Evolutionary conservation across 305 asterid genomes (phyloP).

Genomic region (Coffea humblotiana): DNA sequence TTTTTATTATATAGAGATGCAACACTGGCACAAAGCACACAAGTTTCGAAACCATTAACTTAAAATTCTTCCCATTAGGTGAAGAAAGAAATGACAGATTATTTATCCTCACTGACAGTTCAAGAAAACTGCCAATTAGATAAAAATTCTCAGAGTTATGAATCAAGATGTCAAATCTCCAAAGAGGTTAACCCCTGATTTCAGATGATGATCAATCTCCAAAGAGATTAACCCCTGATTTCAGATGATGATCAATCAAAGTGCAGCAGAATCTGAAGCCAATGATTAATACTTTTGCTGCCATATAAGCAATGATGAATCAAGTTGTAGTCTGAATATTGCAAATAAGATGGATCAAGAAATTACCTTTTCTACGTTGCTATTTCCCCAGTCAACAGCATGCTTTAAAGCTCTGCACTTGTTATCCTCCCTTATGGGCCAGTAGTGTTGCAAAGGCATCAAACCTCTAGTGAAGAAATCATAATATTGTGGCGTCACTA

Average conservation of each 20-base stretch:
- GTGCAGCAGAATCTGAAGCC: background rate
- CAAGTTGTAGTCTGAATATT: background rate
- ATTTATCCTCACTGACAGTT: background rate
- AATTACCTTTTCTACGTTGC: constrained; percentile 59
- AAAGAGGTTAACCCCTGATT: background rate
- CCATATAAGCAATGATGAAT: background rate
- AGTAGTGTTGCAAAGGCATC: constrained; percentile 82
- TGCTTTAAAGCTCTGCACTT: constrained; percentile 81
- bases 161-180: background rate
- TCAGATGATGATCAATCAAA: background rate
- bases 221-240: too few relatives aligned
- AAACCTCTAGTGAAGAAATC: constrained; percentile 83
- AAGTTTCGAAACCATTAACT: background rate
- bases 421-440: constrained; percentile 80
- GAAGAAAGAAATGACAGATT: background rate
- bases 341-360: background rate
- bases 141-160: background rate
- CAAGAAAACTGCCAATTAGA: background rate
- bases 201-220: background rate
- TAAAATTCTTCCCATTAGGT: background rate
- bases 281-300: background rate
- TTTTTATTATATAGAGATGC: background rate
- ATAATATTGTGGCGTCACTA: constrained; percentile 68
- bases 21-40: background rate
- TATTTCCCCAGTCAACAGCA: constrained; percentile 91